phyloP scores from a whole-genome alignment of 2,329 filamentous ascomycete genomes.

The Oidium heveae region DNA sequence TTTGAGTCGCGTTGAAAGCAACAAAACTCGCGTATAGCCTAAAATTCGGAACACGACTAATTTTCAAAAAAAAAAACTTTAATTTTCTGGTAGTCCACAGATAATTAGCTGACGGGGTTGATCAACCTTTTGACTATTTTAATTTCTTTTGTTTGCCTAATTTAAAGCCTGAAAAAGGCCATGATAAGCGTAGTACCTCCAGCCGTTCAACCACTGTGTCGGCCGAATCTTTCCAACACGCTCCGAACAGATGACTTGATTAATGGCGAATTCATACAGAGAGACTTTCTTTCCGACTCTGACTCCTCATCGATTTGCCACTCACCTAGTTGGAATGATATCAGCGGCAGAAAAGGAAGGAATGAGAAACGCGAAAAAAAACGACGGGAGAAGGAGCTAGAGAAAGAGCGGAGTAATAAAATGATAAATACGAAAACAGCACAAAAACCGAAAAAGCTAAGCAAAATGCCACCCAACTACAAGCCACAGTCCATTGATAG shows the following conservation, averaged over 20 bases:
- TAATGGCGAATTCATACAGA: conserved; percentile 1
- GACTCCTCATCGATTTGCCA: conserved; percentile 24
- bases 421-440: conserved; percentile 14
- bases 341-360: conserved; percentile 21
- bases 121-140: too few relatives aligned
- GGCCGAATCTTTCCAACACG: neutral
- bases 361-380: conserved; percentile 19
- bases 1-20: too few relatives aligned
- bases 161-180: too few relatives aligned
- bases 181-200: neutral
- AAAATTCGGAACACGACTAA: too few relatives aligned
- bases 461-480: conserved; percentile 6
- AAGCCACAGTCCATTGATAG: neutral
- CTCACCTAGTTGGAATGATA: conserved; percentile 36
- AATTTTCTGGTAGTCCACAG: too few relatives aligned
- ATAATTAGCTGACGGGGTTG: too few relatives aligned
- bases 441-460: conserved; percentile 7
- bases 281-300: conserved; percentile 5
- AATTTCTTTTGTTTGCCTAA: too few relatives aligned
- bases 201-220: neutral
- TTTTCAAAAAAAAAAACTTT: too few relatives aligned
- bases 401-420: conserved; percentile 15
- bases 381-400: conserved; percentile 4
- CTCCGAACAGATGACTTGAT: neutral
- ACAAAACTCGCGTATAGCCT: too few relatives aligned